phyloP scores from a whole-genome alignment of 495 filamentous ascomycete species.

The Platismatia glauca region DNA sequence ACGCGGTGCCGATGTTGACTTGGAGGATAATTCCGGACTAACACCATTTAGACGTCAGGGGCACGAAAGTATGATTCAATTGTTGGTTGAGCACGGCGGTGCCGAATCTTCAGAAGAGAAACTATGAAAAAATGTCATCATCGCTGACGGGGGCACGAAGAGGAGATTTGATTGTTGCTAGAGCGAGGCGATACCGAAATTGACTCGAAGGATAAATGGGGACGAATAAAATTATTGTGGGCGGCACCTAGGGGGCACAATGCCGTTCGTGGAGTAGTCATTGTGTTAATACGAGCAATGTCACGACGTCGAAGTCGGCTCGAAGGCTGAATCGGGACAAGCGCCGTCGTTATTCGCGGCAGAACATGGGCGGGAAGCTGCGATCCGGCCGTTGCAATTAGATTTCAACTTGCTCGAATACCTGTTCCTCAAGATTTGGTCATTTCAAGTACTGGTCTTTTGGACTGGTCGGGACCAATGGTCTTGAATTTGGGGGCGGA shows the following conservation, averaged over 20 bases:
- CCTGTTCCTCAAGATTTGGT: too few relatives aligned
- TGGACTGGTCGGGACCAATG: too few relatives aligned
- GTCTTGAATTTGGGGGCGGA: too few relatives aligned
- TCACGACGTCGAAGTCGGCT: too few relatives aligned
- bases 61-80: background rate
- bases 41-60: background rate
- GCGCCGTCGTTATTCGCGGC: too few relatives aligned
- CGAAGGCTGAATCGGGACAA: too few relatives aligned
- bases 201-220: background rate
- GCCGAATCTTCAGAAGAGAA: too few relatives aligned
- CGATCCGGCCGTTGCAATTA: too few relatives aligned
- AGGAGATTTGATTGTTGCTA: background rate
- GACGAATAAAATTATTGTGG: background rate
- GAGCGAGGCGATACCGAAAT: too few relatives aligned
- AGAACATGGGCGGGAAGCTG: too few relatives aligned
- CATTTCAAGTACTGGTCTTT: too few relatives aligned
- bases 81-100: background rate
- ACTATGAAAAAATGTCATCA: background rate
- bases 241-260: background rate
- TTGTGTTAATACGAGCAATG: background rate
- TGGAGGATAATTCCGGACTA: background rate
- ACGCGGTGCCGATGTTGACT: background rate
- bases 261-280: background rate
- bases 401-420: too few relatives aligned
- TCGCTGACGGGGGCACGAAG: background rate